Conservation (phyloP, 208 protist species). For the Jaenimonas drosophilae region DNA sequence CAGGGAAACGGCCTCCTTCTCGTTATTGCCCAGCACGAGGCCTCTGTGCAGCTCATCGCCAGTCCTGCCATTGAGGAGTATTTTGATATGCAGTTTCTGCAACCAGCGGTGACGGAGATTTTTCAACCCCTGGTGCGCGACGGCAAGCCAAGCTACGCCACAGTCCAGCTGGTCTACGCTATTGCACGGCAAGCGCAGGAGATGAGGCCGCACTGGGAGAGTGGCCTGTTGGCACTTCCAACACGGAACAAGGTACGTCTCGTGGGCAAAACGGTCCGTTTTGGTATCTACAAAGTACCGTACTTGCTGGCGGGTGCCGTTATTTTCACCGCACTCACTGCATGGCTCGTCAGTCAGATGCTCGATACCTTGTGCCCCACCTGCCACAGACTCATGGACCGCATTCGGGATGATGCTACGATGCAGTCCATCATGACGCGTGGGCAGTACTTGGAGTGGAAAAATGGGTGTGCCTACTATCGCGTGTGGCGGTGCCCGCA, state of each 20-base stretch:
- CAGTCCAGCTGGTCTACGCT: conserved; percentile 80
- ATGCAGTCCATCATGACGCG: conserved; percentile 45
- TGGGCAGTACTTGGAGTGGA: conserved; percentile 68
- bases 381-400: conserved; percentile 59
- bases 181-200: conserved; percentile 78
- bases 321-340: conserved; percentile 48
- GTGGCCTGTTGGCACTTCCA: conserved; percentile 38
- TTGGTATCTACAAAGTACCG: conserved; percentile 44
- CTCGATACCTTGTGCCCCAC: conserved; percentile 70
- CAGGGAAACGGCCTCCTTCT: conserved; percentile 71
- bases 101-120: conserved; percentile 57
- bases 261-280: conserved; percentile 39
- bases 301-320: conserved; percentile 48
- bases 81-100: conserved; percentile 59
- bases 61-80: conserved; percentile 74
- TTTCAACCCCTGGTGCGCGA: conserved; percentile 77
- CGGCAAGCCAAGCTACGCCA: conserved; percentile 67
- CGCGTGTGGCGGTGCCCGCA: conserved; percentile 74
- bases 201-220: conserved; percentile 56
- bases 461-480: conserved; percentile 75
- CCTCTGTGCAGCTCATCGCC: conserved; percentile 65
- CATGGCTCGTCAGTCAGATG: conserved; percentile 52
- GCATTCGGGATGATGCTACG: conserved; percentile 58
- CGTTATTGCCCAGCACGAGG: conserved; percentile 72
- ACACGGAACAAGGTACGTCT: conserved; percentile 66